Evolutionary conservation across 2,329 filamentous ascomycete genomes (phyloP).

Genomic region (Zasmidium cellare): DNA sequence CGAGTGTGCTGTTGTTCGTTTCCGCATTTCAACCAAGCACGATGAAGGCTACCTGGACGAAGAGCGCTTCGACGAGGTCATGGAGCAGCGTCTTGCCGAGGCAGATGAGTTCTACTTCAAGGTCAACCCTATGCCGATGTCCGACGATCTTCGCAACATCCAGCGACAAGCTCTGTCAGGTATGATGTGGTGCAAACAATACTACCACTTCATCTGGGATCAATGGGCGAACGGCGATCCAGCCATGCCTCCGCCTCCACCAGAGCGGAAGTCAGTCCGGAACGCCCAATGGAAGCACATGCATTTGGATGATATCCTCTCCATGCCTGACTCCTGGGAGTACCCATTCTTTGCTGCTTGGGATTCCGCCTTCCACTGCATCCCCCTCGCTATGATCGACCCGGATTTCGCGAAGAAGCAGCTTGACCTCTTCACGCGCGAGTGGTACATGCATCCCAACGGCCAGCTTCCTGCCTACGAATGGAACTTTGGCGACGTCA

Average conservation of each 20-base stretch:
- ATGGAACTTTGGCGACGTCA: conserved; percentile 98
- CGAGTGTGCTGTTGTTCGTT: conserved; percentile 92
- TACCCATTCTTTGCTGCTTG: conserved; percentile 98
- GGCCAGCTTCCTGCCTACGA: conserved; percentile 91
- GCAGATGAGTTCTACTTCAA: conserved; percentile 95
- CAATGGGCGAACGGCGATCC: conserved; percentile 97
- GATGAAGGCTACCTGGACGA: conserved; percentile 81
- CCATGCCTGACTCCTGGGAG: conserved; percentile 98
- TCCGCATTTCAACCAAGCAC: conserved; percentile 73
- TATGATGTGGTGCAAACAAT: conserved; percentile 99
- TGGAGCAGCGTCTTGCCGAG: conserved; percentile 82
- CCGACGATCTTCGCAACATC: conserved; percentile 90
- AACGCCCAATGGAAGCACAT: conserved; percentile 94
- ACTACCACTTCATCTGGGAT: conserved; percentile 96
- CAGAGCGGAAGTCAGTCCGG: conserved; percentile 74
- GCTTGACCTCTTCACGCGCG: conserved; percentile 89
- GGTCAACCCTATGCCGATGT: conserved; percentile 89
- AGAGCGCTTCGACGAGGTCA: conserved; percentile 85
- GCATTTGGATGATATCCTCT: conserved; percentile 90
- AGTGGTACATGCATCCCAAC: conserved; percentile 99
- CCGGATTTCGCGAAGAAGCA: conserved; percentile 98
- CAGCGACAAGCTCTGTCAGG: conserved; percentile 92
- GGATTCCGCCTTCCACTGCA: conserved; percentile 97
- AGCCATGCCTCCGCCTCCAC: conserved; percentile 79
- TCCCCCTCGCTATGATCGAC: conserved; percentile 94